Conservation (phyloP, 805 yeast species). For the Trichomonascus vanleenenianus region DNA sequence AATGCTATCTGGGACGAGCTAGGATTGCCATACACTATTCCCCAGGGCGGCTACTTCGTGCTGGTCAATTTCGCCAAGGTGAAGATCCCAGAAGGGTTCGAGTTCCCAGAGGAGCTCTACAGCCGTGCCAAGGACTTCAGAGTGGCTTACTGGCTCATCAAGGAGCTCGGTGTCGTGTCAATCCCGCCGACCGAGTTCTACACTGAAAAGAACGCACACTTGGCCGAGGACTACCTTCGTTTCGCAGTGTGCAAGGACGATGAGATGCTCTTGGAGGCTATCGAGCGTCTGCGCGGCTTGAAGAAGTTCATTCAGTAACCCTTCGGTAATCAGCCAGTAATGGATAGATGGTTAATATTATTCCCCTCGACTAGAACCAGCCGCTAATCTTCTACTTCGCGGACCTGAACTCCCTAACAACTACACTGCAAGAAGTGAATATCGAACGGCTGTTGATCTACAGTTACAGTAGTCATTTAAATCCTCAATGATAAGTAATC, state of each 20-base stretch:
- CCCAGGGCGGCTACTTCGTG: constrained; percentile 92
- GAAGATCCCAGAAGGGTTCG: constrained; percentile 65
- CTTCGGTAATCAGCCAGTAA: too few species aligned
- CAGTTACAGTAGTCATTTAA: too few species aligned
- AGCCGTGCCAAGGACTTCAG: constrained; percentile 76
- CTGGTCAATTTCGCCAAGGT: constrained; percentile 82
- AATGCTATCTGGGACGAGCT: constrained; percentile 76
- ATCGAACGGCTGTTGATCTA: too few species aligned
- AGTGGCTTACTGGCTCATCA: constrained; percentile 86
- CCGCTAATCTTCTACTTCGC: too few species aligned
- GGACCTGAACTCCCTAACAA: too few species aligned
- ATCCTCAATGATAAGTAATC: too few species aligned
- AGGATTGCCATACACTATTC: constrained; percentile 78
- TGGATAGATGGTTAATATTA: too few species aligned
- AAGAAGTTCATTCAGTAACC: constrained; percentile 48
- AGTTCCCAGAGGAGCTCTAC: constrained; percentile 61
- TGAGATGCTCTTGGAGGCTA: constrained; percentile 71
- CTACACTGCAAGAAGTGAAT: too few species aligned
- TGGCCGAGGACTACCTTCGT: constrained; percentile 78
- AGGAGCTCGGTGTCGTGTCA: constrained; percentile 88
- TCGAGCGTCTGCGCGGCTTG: constrained; percentile 58
- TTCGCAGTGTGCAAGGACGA: constrained; percentile 97
- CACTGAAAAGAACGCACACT: constrained; percentile 57
- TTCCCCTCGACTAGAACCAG: too few species aligned
- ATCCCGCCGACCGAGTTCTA: constrained; percentile 97